phyloP scores from a whole-genome alignment of 1,284 basidiomycete genomes.

The Xerocomus amazonicus region DNA sequence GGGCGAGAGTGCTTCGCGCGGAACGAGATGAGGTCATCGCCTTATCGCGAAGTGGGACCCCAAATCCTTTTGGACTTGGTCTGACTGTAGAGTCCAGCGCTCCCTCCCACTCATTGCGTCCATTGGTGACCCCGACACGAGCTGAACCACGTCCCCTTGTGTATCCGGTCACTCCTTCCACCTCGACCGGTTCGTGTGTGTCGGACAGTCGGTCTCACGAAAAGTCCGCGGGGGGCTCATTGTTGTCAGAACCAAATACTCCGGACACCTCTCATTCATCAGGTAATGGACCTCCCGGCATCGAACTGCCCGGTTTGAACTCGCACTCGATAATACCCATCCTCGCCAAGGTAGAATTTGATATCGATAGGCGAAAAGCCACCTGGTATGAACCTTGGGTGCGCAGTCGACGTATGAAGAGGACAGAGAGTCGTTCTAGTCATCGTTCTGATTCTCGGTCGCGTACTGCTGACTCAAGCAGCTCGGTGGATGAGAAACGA shows the following conservation, averaged over 20 bases:
- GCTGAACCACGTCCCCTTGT: constrained; percentile 33
- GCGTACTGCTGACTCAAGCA: constrained; percentile 19
- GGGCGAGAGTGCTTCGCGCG: constrained; percentile 63
- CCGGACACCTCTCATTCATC: constrained; percentile 55
- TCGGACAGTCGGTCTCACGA: constrained; percentile 46
- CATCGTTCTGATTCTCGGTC: constrained; percentile 29
- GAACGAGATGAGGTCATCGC: constrained; percentile 56
- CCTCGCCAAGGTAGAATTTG: constrained; percentile 85
- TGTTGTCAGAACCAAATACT: constrained; percentile 48
- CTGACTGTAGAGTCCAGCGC: constrained; percentile 35
- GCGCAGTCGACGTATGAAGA: constrained; percentile 56
- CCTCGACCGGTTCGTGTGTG: constrained; percentile 48
- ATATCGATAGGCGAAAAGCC: constrained; percentile 71
- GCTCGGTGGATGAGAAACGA: constrained; percentile 29
- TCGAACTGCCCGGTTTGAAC: constrained; percentile 62
- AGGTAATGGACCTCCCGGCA: constrained; percentile 41
- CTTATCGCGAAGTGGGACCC: constrained; percentile 39
- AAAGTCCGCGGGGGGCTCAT: constrained; percentile 44
- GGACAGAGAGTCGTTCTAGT: constrained; percentile 42
- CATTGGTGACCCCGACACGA: constrained; percentile 44
- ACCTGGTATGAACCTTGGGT: constrained; percentile 83
- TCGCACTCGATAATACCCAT: constrained; percentile 69
- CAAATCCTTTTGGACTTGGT: constrained; percentile 43
- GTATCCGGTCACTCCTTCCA: constrained; percentile 49
- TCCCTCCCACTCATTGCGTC: constrained; percentile 42